A percentile compares a stretch with the other conserved stretches of the same genome.
phyloP scores from a whole-genome alignment of 768 basidiomycete genomes.

The Boletus sp. region DNA sequence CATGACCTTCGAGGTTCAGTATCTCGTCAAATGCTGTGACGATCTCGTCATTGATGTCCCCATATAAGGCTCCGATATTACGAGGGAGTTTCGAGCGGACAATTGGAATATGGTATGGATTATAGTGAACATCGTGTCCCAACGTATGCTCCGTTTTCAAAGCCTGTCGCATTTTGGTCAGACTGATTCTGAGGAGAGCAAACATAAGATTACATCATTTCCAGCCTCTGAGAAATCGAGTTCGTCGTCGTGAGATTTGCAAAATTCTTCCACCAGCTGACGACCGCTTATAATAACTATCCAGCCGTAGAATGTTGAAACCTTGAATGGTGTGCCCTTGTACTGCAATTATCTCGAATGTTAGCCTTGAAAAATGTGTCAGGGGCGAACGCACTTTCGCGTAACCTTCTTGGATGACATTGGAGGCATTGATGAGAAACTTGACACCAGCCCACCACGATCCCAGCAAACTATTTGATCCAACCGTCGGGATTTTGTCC shows the following conservation, averaged over 20 bases:
- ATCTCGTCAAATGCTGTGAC: slow-evolving; percentile 37
- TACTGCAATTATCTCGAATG: slow-evolving; percentile 18
- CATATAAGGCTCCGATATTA: slow-evolving; percentile 37
- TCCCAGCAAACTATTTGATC: slow-evolving; percentile 24
- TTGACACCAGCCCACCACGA: slow-evolving; percentile 28
- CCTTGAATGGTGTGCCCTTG: slow-evolving; percentile 31
- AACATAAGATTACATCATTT: not conserved
- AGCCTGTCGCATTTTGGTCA: slow-evolving; percentile 22
- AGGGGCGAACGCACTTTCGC: slow-evolving; percentile 21
- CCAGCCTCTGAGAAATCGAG: slow-evolving; percentile 35
- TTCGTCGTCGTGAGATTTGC: slow-evolving; percentile 37
- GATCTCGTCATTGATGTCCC: slow-evolving; percentile 46
- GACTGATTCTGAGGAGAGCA: not conserved
- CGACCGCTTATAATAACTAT: slow-evolving; percentile 35
- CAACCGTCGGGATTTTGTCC: slow-evolving; percentile 32
- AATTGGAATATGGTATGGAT: slow-evolving; percentile 33
- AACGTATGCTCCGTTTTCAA: slow-evolving; percentile 39
- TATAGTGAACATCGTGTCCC: slow-evolving; percentile 25
- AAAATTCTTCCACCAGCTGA: slow-evolving; percentile 38
- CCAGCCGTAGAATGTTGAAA: slow-evolving; percentile 35
- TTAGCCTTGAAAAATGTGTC: not conserved
- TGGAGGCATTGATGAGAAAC: slow-evolving; percentile 16
- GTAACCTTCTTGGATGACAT: slow-evolving; percentile 34
- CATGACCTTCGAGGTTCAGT: slow-evolving; percentile 26
- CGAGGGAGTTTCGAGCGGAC: slow-evolving; percentile 35